These are phyloP conservation scores for Themeda triandra DNA, from an alignment of 176 grass and related monocot species.

Conservation along the genomic window DNA sequence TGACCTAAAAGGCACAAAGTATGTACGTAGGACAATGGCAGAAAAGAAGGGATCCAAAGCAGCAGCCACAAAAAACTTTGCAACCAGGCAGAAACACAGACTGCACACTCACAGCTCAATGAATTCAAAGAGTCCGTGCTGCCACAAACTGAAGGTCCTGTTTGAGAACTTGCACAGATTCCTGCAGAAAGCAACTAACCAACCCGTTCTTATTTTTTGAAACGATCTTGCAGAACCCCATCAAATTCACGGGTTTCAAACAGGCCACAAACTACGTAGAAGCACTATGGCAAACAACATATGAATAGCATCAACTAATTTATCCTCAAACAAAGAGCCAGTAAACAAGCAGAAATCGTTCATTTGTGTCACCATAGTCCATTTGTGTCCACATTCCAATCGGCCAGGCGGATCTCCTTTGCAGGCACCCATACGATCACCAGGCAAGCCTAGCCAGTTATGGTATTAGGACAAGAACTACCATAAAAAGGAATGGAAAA, in stretches of 20 bases:
- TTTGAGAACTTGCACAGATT: neutral
- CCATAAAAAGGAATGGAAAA: constrained; percentile 76
- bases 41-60: neutral
- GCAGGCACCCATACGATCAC: constrained; percentile 7
- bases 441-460: constrained; percentile 50
- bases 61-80: neutral
- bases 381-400: constrained; percentile 1
- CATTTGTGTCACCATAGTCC: neutral
- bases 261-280: neutral
- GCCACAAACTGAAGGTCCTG: neutral
- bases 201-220: neutral
- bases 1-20: neutral
- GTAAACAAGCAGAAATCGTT: neutral
- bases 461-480: constrained; percentile 41
- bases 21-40: neutral
- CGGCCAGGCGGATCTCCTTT: neutral
- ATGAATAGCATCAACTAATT: neutral
- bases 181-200: neutral
- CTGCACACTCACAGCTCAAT: neutral
- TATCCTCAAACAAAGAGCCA: neutral
- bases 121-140: no score
- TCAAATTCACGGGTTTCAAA: neutral
- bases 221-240: neutral
- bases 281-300: neutral
- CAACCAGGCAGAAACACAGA: neutral